Percentiles rank a stretch among this genome's conserved stretches.
Evolutionary conservation across 1,284 basidiomycete genomes (phyloP).

Genomic region (Cronartium ribicola): DNA sequence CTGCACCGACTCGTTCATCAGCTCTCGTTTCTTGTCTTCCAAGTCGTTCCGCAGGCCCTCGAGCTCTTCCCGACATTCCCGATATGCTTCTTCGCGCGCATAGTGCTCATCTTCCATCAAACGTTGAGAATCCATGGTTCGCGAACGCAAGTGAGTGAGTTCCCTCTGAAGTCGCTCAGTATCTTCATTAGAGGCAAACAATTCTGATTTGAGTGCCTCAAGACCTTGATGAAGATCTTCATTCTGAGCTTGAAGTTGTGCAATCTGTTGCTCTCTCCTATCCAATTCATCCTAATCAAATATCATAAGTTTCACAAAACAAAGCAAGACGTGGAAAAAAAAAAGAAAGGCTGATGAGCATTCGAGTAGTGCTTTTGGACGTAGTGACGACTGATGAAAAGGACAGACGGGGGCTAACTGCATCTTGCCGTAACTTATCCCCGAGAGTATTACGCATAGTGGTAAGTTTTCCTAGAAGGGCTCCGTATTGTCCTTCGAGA

Average conservation of each 20-base stretch:
- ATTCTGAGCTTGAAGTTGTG: constrained; percentile 68
- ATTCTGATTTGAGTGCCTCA: constrained; percentile 70
- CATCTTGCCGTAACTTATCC: constrained; percentile 91
- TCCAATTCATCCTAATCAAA: constrained; percentile 83
- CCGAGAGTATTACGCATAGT: constrained; percentile 89
- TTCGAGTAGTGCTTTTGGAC: not conserved
- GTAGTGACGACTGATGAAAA: not conserved
- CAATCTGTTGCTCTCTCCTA: constrained; percentile 73
- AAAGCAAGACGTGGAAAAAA: constrained; percentile 38
- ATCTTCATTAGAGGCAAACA: constrained; percentile 69
- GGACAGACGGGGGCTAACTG: constrained; percentile 61
- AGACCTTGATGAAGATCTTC: constrained; percentile 67
- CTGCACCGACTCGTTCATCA: constrained; percentile 67
- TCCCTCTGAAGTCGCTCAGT: constrained; percentile 65
- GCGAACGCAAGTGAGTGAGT: constrained; percentile 58
- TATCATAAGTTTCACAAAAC: constrained; percentile 42
- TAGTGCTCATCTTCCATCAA: constrained; percentile 62
- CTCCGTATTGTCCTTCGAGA: constrained; percentile 76
- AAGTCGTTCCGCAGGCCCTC: constrained; percentile 76
- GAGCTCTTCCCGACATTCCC: constrained; percentile 72
- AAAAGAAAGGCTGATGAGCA: not conserved
- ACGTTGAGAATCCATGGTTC: constrained; percentile 55
- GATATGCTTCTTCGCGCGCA: constrained; percentile 70
- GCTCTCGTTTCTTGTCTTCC: constrained; percentile 79
- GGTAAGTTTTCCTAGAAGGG: constrained; percentile 79